Conservation (phyloP, 148 eudicot species). For the Persicaria tinctoria region DNA sequence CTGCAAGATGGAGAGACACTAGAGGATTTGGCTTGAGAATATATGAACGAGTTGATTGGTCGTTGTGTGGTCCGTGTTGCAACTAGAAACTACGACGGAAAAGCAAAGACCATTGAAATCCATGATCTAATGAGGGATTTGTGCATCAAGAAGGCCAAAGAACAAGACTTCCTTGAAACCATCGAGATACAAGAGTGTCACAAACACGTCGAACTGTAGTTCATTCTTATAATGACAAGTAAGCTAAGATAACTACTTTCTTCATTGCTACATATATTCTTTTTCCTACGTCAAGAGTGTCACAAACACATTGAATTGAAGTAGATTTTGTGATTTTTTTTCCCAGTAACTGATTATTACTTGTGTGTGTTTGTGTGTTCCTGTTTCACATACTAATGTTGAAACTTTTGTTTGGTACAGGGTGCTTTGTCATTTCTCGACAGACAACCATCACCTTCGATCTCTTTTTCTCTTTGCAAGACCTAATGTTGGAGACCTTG, state of each 20-base stretch:
- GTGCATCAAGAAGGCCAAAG: slow-evolving; percentile 16
- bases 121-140: slow-evolving; percentile 20
- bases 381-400: neutral
- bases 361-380: neutral
- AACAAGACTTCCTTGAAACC: slow-evolving; percentile 11
- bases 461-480: slow-evolving; percentile 18
- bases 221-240: slow-evolving; percentile 4
- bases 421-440: slow-evolving; percentile 6
- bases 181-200: neutral
- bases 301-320: no score
- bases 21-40: slow-evolving; percentile 16
- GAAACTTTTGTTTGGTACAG: slow-evolving; percentile 13
- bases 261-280: neutral
- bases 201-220: slow-evolving; percentile 8
- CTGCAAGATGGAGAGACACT: slow-evolving; percentile 1
- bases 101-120: neutral
- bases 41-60: slow-evolving; percentile 14
- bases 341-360: neutral
- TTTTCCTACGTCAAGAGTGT: no score
- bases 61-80: slow-evolving; percentile 16
- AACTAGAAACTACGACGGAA: slow-evolving; percentile 3
- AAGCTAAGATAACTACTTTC: neutral
- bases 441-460: slow-evolving; percentile 15
- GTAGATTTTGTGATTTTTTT: neutral
- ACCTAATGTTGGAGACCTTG: slow-evolving; percentile 15